Percentiles rank a stretch among this genome's conserved stretches.
Evolutionary conservation across 2,329 filamentous ascomycete genomes (phyloP).

Genomic region (Phialophora expanda): DNA sequence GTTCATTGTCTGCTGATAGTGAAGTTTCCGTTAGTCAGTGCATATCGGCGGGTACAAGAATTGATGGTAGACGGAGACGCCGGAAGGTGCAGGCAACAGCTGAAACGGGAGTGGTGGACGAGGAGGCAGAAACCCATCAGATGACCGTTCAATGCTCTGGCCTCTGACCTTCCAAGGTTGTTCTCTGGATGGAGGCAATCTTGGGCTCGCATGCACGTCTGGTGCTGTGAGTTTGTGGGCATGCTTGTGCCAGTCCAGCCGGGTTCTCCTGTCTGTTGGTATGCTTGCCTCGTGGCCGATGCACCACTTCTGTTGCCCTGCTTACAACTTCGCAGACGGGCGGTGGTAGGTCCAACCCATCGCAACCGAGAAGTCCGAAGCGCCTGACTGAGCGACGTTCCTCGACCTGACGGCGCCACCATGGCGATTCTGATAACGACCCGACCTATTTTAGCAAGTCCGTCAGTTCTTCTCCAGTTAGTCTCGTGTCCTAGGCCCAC

Average conservation of each 20-base stretch:
- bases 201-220: conserved; percentile 10
- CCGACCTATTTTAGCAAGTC: conserved; percentile 16
- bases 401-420: not conserved
- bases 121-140: conserved; percentile 5
- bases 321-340: not conserved
- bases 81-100: conserved; percentile 6
- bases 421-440: conserved; percentile 15
- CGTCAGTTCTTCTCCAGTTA: conserved; percentile 20
- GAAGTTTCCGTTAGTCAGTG: conserved; percentile 14
- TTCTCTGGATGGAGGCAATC: not conserved
- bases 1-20: conserved; percentile 15
- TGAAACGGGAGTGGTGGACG: conserved; percentile 5
- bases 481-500: conserved; percentile 13
- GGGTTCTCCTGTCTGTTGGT: not conserved
- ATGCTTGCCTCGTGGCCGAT: not conserved
- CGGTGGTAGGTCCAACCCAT: not conserved
- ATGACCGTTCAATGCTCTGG: conserved; percentile 14
- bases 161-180: not conserved
- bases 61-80: conserved; percentile 5
- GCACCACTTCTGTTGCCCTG: not conserved
- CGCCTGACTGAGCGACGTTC: conserved; percentile 1
- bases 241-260: not conserved
- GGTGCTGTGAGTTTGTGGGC: not conserved
- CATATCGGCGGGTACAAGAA: conserved; percentile 2
- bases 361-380: not conserved